Evolutionary conservation across 345 rosid species (phyloP), one percentile per base, ranked within the genome.

Genomic region (Pistacia vera): DNA sequence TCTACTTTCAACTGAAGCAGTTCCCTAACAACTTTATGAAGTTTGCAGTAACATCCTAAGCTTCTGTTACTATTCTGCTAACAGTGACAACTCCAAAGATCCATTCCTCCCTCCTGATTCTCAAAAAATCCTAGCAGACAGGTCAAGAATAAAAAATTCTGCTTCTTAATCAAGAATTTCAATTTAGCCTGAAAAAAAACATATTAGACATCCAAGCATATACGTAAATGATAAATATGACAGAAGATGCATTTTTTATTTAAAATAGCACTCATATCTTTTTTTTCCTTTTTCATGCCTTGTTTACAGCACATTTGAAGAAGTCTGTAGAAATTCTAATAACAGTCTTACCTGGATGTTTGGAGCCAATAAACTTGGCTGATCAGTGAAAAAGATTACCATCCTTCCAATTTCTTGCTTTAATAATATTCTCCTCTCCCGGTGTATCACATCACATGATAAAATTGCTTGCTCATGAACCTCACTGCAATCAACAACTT

Each of bases 351-450:
- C 99, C 94, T 94, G 98, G 80, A 96, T 92, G 85, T 96, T 96
- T 80, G 99, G 98, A 41, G 99, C 98, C 88, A 96, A 84, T 78
- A 96, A 88, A 86, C 99, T 96, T 60, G 99, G 98, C 84, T 96
- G 99, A 86, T 96, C 99, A 25, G 97, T 91, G 72, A 94, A 94
- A 83, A 96, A 96, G 77, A 94, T 88, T 78, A 94, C 97, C 99
- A 96, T 96, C 87, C 97, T 90, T 78, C 98, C 97, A 65, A 94
- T 91, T 86, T 96, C 99, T 82, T 96, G 98, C 86, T 96, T 96
- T 67, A 94, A 77, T 76, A 96, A 81, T 85, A 92, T 92, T 85
- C 98, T 90, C 82, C 99, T 91, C 86, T 94, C 99, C 80, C 80
- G 87, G 81, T 92, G 98, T 78, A 91, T 90, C 71, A 87, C 87